Base-by-base conservation (phyloP, 2,329 filamentous ascomycete genomes). In the Aspergillus sp. region DNA sequence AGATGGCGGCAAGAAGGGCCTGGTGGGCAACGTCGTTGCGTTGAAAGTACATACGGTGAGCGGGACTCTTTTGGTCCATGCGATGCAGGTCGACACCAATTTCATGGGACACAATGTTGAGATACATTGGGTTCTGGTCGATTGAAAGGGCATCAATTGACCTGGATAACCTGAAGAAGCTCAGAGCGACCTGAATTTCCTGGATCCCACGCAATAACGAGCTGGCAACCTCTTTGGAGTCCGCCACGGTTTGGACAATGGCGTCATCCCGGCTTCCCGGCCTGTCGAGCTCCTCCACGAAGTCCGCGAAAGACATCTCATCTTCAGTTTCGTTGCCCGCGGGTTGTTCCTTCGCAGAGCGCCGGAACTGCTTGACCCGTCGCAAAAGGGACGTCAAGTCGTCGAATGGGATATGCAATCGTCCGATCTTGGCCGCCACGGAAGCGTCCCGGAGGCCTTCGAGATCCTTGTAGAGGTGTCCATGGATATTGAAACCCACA, bases 1-100 rank as follows among this genome's bases (percentile, higher is more conserved):
- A 95, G 36, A 98, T 81, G 3, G 90, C 93, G 12, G 91, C 93
- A 26, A 93, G 79, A 33, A 98, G 76, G 7, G 90, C 93, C 73
- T 98, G 91, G 65, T 98, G 93, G 8, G 93, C 93, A 59, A 96
- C 83, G 62, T 96, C 93, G 51, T 88, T 85, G 26, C 85, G 82
- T 2, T 90, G 87, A 62, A 98, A 98, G 68, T 98, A 97, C 93
- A 97, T 98, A 52, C 93, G 83, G 73, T 98, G 93, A 0, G 91
- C 89, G 1, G 93, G 89, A 10, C 90, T 95, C 58, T 88, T 91
- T 38, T 88, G 85, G 63, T 98, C 91, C 46, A 98, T 78, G 26
- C 91, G 83, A 63, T 97, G 85, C 36, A 98, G 73, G 62, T 98
- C 93, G 62, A 98, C 79, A 50, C 91, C 91, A 38, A 98, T 82